phyloP scores from a whole-genome alignment of 345 rosid genomes.

The Clarkia xantiana region DNA sequence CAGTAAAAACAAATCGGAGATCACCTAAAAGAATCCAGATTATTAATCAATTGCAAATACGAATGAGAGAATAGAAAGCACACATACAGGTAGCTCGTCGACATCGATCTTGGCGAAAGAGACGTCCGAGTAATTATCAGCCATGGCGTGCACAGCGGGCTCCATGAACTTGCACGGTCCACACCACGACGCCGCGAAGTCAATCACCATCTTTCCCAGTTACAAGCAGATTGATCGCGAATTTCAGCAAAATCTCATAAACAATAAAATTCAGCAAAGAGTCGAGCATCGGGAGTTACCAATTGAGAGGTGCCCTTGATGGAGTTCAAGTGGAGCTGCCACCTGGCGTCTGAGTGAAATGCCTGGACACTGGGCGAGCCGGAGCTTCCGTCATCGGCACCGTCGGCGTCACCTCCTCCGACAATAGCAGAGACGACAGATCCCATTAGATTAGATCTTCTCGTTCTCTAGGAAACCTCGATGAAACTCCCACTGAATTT shows the following conservation, averaged over 20 bases:
- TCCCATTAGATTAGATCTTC: constrained; percentile 35
- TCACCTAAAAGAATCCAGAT: background rate
- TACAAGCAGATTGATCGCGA: background rate
- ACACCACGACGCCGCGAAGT: constrained; percentile 81
- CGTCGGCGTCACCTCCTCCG: background rate
- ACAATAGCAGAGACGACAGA: constrained; percentile 15
- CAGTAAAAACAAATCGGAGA: background rate
- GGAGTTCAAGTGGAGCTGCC: constrained; percentile 72
- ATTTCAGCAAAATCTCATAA: background rate
- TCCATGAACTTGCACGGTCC: constrained; percentile 71
- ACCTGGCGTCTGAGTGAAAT: constrained; percentile 51
- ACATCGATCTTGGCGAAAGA: constrained; percentile 73
- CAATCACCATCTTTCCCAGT: constrained; percentile 10
- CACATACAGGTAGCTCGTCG: constrained; percentile 58
- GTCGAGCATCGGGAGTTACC: constrained; percentile 17
- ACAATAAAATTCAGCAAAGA: background rate
- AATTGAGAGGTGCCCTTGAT: constrained; percentile 40
- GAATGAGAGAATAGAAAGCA: background rate
- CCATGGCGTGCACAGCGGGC: constrained; percentile 38
- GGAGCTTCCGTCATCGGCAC: constrained; percentile 7
- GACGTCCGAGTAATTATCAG: constrained; percentile 38
- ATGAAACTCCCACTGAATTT: background rate
- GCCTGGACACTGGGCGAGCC: constrained; percentile 21
- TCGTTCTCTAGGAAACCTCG: constrained; percentile 2
- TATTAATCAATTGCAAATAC: background rate